These are phyloP conservation scores for Pseudofabraea citricarpa DNA, from an alignment of 2,329 filamentous ascomycete species.

Conservation along the genomic window DNA sequence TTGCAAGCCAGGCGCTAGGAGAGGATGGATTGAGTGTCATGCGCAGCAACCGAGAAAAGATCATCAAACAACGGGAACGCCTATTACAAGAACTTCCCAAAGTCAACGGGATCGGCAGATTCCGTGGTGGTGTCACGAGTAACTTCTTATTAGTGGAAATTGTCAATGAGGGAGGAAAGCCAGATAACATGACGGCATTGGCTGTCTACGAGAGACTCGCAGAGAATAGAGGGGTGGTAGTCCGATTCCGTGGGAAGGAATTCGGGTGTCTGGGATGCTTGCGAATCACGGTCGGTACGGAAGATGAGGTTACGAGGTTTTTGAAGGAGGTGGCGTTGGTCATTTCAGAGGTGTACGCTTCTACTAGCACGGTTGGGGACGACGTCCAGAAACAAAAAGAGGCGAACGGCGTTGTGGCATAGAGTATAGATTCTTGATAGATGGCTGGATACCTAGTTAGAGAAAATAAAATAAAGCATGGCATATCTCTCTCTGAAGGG, in stretches of 20 bases:
- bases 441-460: too few relatives aligned
- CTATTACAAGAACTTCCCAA: conserved; percentile 68
- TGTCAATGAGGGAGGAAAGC: conserved; percentile 64
- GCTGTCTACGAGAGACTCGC: conserved; percentile 81
- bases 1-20: conserved; percentile 71
- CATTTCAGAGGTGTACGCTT: conserved; percentile 17
- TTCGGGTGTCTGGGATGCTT: conserved; percentile 83
- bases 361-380: not conserved
- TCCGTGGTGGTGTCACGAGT: conserved; percentile 73
- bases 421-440: too few relatives aligned
- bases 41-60: conserved; percentile 61
- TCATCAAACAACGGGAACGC: conserved; percentile 73
- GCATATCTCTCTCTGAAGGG: too few relatives aligned
- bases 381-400: conserved; percentile 16
- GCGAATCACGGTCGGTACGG: conserved; percentile 87
- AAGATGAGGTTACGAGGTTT: conserved; percentile 77
- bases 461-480: too few relatives aligned
- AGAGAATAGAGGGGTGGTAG: conserved; percentile 83
- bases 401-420: conserved; percentile 21
- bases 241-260: conserved; percentile 91
- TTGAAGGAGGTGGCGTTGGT: conserved; percentile 56
- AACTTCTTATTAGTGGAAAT: conserved; percentile 95
- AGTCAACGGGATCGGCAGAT: conserved; percentile 72
- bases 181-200: conserved; percentile 74
- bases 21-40: conserved; percentile 66